Percentiles rank a stretch among this genome's conserved stretches.
These are phyloP conservation scores for Chytriomyces confervae DNA, from an alignment of 192 early-diverging fungal species.

Conservation along the genomic window DNA sequence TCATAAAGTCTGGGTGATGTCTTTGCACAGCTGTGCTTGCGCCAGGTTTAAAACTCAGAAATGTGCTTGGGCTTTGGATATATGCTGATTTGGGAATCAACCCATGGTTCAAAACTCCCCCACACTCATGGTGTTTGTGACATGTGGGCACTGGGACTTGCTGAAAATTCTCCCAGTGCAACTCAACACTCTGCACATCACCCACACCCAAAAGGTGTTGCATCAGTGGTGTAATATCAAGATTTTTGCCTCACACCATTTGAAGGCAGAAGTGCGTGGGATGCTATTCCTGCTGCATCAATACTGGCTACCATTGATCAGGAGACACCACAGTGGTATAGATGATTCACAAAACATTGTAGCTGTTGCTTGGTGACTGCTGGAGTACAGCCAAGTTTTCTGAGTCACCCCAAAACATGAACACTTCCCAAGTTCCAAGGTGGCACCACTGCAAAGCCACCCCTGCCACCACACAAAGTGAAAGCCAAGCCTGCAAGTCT, in stretches of 20 bases:
- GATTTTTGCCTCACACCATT: conserved; percentile 36
- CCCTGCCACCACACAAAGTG: not conserved
- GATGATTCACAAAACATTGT: conserved; percentile 82
- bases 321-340: conserved; percentile 77
- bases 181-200: not conserved
- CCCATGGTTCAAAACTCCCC: too few relatives aligned
- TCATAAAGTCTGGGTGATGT: too few relatives aligned
- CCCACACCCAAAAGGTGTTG: conserved; percentile 19
- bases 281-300: conserved; percentile 74
- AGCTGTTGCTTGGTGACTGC: conserved; percentile 64
- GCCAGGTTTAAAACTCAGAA: too few relatives aligned
- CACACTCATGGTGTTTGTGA: conserved; percentile 34
- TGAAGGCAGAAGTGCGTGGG: conserved; percentile 6
- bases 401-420: conserved; percentile 9
- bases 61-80: too few relatives aligned
- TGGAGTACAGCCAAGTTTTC: conserved; percentile 43
- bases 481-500: not conserved
- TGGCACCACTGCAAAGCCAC: not conserved
- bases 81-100: too few relatives aligned
- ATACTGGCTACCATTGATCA: conserved; percentile 65
- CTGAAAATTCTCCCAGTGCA: conserved; percentile 49
- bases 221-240: conserved; percentile 50
- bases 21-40: too few relatives aligned
- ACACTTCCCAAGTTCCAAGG: not conserved
- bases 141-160: conserved; percentile 57